These are phyloP conservation scores for Coriolopsis trogii DNA, from an alignment of 1,284 basidiomycete species.

Conservation along the genomic window DNA sequence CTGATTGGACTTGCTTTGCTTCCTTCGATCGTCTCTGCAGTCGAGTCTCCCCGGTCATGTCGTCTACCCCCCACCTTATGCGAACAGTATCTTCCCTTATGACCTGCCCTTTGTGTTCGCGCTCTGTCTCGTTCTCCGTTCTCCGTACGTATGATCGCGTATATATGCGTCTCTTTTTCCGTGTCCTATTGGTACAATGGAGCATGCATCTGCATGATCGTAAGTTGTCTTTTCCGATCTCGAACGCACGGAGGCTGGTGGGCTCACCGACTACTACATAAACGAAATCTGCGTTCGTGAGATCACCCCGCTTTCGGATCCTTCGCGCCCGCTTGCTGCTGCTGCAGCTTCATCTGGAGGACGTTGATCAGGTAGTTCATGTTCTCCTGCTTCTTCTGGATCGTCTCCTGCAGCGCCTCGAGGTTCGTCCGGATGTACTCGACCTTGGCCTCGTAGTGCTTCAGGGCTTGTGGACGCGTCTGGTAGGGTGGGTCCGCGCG, in stretches of 20 bases:
- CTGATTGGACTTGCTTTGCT: slow-evolving; percentile 15
- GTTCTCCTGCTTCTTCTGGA: slow-evolving; percentile 89
- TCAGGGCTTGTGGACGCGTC: slow-evolving; percentile 79
- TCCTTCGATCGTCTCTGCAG: slow-evolving; percentile 2
- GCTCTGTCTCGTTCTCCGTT: neutral
- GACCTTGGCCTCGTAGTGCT: slow-evolving; percentile 78
- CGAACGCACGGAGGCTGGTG: neutral
- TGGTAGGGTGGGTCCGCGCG: slow-evolving; percentile 33
- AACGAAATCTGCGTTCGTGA: no score
- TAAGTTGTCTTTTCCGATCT: no score
- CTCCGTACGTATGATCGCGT: neutral
- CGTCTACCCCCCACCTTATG: slow-evolving; percentile 14
- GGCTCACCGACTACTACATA: no score
- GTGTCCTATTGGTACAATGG: slow-evolving; percentile 15
- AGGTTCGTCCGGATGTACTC: slow-evolving; percentile 81
- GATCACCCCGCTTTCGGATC: slow-evolving; percentile 26
- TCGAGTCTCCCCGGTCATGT: slow-evolving; percentile 11
- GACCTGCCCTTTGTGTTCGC: slow-evolving; percentile 2
- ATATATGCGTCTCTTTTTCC: slow-evolving; percentile 10
- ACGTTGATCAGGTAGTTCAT: slow-evolving; percentile 74
- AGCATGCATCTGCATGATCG: slow-evolving; percentile 6
- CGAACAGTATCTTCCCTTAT: slow-evolving; percentile 6
- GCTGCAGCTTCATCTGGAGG: slow-evolving; percentile 78
- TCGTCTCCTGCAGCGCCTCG: slow-evolving; percentile 82
- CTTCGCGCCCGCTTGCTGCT: slow-evolving; percentile 36